These are phyloP conservation scores for Penicillium hordei DNA, from an alignment of 2,329 filamentous ascomycete genomes.

Conservation along the genomic window DNA sequence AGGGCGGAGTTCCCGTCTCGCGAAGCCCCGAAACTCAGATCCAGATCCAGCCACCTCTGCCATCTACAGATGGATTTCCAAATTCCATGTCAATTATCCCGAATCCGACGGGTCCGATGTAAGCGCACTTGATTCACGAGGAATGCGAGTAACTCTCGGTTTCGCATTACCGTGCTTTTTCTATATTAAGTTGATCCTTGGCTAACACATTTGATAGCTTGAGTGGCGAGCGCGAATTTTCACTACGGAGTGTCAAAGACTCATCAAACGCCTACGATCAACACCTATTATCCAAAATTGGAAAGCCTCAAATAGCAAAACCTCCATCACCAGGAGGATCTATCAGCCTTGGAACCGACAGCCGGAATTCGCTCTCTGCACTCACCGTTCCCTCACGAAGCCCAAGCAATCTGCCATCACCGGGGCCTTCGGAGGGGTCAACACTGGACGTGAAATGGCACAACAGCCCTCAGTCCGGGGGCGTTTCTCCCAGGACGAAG, in stretches of 20 bases:
- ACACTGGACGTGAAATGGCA: constrained; percentile 41
- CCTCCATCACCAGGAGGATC: constrained; percentile 54
- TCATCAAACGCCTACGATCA: constrained; percentile 65
- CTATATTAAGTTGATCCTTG: not conserved
- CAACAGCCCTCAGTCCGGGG: constrained; percentile 42
- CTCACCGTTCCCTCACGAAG: constrained; percentile 37
- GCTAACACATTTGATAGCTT: constrained; percentile 44
- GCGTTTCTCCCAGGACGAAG: constrained; percentile 43
- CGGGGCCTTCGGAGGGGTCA: constrained; percentile 32
- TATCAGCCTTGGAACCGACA: constrained; percentile 34
- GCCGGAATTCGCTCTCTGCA: constrained; percentile 31
- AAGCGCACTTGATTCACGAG: constrained; percentile 23
- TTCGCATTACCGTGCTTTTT: not conserved
- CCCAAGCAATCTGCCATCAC: constrained; percentile 34
- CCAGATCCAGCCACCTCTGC: constrained; percentile 37
- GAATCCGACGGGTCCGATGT: constrained; percentile 34
- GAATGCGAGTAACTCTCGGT: not conserved
- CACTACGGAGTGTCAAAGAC: constrained; percentile 56
- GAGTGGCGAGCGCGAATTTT: constrained; percentile 60
- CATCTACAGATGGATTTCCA: constrained; percentile 34
- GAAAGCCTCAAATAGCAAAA: constrained; percentile 61
- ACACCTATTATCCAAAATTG: constrained; percentile 62
- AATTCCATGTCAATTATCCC: constrained; percentile 33
- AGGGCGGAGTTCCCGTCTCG: constrained; percentile 28
- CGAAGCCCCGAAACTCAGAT: constrained; percentile 37